Evolutionary conservation across 208 protist species (phyloP), one percentile per base, ranked within the genome.

Genomic region (Tetramitus jugosus): DNA sequence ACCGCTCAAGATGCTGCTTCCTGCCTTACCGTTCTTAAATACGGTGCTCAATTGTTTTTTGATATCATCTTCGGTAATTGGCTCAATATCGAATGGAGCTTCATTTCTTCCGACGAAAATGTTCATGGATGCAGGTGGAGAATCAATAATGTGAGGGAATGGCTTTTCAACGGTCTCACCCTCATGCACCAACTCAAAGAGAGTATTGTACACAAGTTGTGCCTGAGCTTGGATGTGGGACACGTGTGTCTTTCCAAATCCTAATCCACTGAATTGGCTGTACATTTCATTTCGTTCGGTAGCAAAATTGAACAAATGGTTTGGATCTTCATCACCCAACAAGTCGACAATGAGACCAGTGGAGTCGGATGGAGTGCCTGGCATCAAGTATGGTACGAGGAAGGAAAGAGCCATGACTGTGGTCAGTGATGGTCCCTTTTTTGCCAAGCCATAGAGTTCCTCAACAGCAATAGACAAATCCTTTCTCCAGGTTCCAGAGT

Each of bases 291-390:
- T 37, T 4, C 3, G 4, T 8, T 71, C 65, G 8, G 43, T 20
- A 0, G 49, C 39, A 13, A 49, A 35, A 29, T 37, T 20, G 17
- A 35, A 71, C 1, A 29, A 23, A 71, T 40, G 35, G 13, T 42
- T 49, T 17, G 65, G 65, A 71, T 71, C 65, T 71, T 71, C 65
- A 33, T 71, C 35, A 17, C 65, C 40, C 10, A 71, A 14, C 17
- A 71, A 49, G 23, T 35, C 17, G 6, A 33, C 3, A 35, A 46
- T 29, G 17, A 71, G 35, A 14, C 6, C 4, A 23, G 10, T 49
- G 10, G 65, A 71, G 49, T 71, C 65, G 29, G n/a, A n/a, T n/a
- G n/a, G n/a, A n/a, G n/a, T n/a, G n/a, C n/a, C n/a, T n/a, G n/a
- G n/a, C n/a, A n/a, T n/a, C n/a, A n/a, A n/a, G n/a, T n/a, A n/a